Evolutionary conservation across 352 stramenopile genomes (phyloP), one percentile per base, ranked within the genome.

Genomic region (Phytophthora meadii): DNA sequence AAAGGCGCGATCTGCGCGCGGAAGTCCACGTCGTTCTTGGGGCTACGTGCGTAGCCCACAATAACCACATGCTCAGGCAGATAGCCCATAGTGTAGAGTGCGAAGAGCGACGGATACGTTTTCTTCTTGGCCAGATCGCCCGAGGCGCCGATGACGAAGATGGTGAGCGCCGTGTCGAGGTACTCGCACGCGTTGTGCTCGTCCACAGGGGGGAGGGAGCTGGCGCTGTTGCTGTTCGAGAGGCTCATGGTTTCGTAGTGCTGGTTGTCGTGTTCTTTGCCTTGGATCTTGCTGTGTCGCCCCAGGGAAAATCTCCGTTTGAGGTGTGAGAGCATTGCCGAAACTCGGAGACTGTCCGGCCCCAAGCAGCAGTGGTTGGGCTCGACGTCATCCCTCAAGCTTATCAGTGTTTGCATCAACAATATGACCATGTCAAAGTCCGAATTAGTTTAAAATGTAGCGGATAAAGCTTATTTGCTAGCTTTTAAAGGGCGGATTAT

Each of bases 41-140:
- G 47, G 40, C 74, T 90, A 44, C 89, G 84, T 30, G 92, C 91
- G 65, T 94, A 97, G 54, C 89, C 92, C 45, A 95, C 79, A 64
- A 98, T 92, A 42, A 91, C 79, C 19, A 87, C 87, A 62, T 95
- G 82, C 59, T 89, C 69, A 0, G 89, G 89, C 54, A 97, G 76
- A 70, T 94, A 94, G 11, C 79, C 84, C 49, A 84, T 75, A 10
- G 62, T 58, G 74, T 91, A 97, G 28, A 98, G 78, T 19, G 88
- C 79, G 63, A 97, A 98, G 61, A 98, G 82, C 42, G 92, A 95
- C 51, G 92, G 92, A 64, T 96, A 97, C 54, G 92, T 98, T 73
- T 97, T 97, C 77, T 95, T 94, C 80, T 95, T 97, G 61, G 89
- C 89, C 53, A 97, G 77, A 62, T 97, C 89, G 50, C 89, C 89